These are phyloP conservation scores for Aspergillus pseudotamarii DNA, from an alignment of 2,329 filamentous ascomycete genomes.

Conservation along the genomic window DNA sequence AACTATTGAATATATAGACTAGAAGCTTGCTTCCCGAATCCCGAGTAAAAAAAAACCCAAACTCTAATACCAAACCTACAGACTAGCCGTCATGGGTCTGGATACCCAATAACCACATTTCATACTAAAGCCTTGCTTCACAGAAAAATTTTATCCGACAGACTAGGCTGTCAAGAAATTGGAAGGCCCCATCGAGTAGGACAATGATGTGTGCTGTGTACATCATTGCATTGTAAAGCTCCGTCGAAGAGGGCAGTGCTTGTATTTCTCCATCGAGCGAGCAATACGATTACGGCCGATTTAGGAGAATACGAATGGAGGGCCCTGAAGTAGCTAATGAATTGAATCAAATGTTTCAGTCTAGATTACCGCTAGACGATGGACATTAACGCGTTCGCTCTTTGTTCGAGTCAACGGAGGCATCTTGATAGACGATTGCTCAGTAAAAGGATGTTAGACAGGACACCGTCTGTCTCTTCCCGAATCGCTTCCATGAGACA, in stretches of 20 bases:
- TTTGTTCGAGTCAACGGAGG: too few relatives aligned
- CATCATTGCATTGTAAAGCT: neutral
- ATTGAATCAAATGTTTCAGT: neutral
- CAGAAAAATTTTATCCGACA: neutral
- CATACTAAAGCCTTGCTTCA: neutral
- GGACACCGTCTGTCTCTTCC: too few relatives aligned
- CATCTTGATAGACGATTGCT: too few relatives aligned
- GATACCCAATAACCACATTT: neutral
- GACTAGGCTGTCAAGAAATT: too few relatives aligned
- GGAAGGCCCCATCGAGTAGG: too few relatives aligned
- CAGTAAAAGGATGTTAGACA: too few relatives aligned
- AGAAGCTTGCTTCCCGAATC: neutral
- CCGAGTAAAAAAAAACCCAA: neutral
- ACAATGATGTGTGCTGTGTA: too few relatives aligned
- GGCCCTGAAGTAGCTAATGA: neutral
- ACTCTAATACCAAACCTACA: neutral
- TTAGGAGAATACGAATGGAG: neutral
- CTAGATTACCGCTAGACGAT: neutral
- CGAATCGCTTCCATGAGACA: too few relatives aligned
- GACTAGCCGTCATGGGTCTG: neutral
- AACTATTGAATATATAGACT: neutral
- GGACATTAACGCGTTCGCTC: neutral
- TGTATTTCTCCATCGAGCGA: neutral
- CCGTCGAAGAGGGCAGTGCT: neutral
- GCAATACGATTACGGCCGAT: too few relatives aligned